Base-by-base conservation (phyloP, 257 asterid species). In the Handroanthus guayacan region DNA sequence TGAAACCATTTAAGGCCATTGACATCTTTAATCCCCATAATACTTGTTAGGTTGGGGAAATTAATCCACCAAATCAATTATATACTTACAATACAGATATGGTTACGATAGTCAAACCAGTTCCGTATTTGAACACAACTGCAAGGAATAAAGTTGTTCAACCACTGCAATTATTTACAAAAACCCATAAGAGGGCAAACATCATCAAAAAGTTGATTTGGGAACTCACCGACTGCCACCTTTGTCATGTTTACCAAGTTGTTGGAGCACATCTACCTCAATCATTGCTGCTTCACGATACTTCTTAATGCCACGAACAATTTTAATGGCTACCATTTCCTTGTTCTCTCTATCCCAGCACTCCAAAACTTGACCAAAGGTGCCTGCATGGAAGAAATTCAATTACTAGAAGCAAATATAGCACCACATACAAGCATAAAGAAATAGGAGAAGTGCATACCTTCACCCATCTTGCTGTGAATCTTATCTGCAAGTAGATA, bases 21-120 rank as follows among this genome's bases (percentile, higher is more conserved):
- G 88, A 91, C 74, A 82, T 72, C 84, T 84, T 91, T 85, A 92
- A 89, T 62, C 89, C 90, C 94, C 86, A 69, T 63, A 74, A 84
- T 69, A 85, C 81, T 86, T 75, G 79, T 85, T 77, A 81, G 78
- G 82, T 55, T 83, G 95, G 94, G 93, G 96, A 84, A 91, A 80
- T 86, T 58, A 88, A 86, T 84, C 96, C 92, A 85, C 90, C 89
- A 88, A 87, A 87, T 89, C 81, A 87, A 85, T 82, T 82, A 88
- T 82, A 76, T 84, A 94, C 98, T 94, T 94, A 94, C 98, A 88
- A 94, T 92, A 94, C 98, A 94, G 81, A 94, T 87, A 92, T 94
- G 98, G 96, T 94, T 92, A 88, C 97, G 98, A 93, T 91, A 93
- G 98, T 91, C 98, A 93, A 93, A 93, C 98, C 98, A 94, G 97